Base-by-base conservation (phyloP, 306 rosid genomes). In the Psophocarpus tetragonolobus region DNA sequence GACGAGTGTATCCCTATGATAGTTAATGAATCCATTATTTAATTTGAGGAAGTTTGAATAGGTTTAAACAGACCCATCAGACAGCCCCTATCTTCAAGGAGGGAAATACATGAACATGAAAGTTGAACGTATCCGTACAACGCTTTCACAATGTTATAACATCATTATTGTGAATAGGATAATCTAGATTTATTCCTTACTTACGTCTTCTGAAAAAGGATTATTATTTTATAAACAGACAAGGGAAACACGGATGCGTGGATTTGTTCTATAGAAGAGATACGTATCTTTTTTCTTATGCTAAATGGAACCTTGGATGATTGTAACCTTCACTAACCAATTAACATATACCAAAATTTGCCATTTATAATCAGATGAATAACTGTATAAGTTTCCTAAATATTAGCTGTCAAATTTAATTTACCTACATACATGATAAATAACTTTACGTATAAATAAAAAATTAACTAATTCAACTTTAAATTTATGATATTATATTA, bases 261-360 rank as follows among this genome's bases (percentile, higher is more conserved):
- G 71, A 70, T 71, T 80, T 72, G 75, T 51, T 57, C 78, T 15
- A 61, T 51, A 85, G 66, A 23, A 48, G 26, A 66, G 75, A 77
- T 81, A 70, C 56, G 57, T 58, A 58, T 80, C 74, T 18, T 65
- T 71, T 63, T 9, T 71, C 58, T 20, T 54, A 63, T 27, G 33
- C 3, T 68, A 44, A 17, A 26, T 70, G 9, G 73, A 29, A 30
- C 62, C 44, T 29, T 67, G 9, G 42, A 63, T 74, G 75, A 71
- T 33, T 78, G 24, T n/a, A 38, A 66, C 29, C 42, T 4, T 24
- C 6, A n/a, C 17, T 53, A 8, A n/a, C n/a, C n/a, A n/a, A n/a
- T n/a, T n/a, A n/a, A n/a, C n/a, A n/a, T n/a, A 77, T 53, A 27
- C 3, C 12, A 63, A 33, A 23, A 48, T 0, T 39, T 60, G 35